Base-by-base conservation (phyloP, 2,329 filamentous ascomycete genomes). In the Stagonosporopsis cucurbitacearum region DNA sequence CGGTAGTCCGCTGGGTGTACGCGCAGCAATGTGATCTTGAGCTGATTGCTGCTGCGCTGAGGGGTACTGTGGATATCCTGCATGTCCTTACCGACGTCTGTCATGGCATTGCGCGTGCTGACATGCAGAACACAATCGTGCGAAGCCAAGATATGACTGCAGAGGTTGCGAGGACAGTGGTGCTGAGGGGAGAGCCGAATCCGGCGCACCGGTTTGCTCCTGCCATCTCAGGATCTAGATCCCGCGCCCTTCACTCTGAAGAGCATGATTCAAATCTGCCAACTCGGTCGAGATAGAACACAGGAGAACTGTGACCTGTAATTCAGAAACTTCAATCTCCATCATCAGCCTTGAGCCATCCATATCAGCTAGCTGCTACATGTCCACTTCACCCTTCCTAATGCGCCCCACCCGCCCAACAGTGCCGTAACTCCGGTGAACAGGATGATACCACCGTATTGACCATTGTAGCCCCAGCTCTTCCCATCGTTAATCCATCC, bases 401-500 rank as follows among this genome's bases (percentile, higher is more conserved):
- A 15, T 26, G 47, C 47, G n/a, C 53, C 47, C 53, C 53, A 56
- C 8, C 63, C 57, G 11, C 64, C 61, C 2, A 67, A 35, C 11
- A 59, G 23, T 1, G 75, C 73, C 6, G 69, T 75, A 4, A 77
- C 53, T 2, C 77, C 77, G 4, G 75, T 75, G 43, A 77, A 78
- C 2, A 77, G 62, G 19, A 79, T 72, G 32, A 79, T 48, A 9
- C 65, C 57, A 1, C 77, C 77, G 63, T 75, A 80, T 66, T 76
- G 3, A 71, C 78, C 62, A 77, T 79, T 12, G 67, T 77, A 36
- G 65, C 65, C 2, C 58, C 64, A 17, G 65, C 69, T 23, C 73
- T 62, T 11, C 65, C 48, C 19, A 19, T 46, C 45, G 32, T 23
- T 51, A 62, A 33, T 43, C 53, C 53, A 51, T n/a, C 48, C 53